Base-by-base conservation (phyloP, 768 basidiomycete genomes). In the Macrocybe gigantea region DNA sequence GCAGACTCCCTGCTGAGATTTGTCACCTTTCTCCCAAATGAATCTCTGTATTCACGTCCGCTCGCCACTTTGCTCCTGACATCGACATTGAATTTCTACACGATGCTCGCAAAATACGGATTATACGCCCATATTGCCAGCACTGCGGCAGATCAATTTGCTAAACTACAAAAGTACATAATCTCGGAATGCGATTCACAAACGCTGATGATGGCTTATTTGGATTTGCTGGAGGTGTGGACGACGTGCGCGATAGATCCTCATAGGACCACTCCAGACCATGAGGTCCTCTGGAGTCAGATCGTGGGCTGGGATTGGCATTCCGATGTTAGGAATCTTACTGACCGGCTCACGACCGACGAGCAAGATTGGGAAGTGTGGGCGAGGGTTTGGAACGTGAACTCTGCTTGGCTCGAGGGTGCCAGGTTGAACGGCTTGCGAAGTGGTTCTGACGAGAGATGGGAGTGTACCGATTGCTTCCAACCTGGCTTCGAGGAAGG, bases 251-350 rank as follows among this genome's bases (percentile, higher is more conserved):
- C 93, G 0, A 77, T 80, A n/a, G 88, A 98, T 58, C 94, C 95
- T 5, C 95, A 98, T 60, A 72, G 75, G 47, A 94, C 92, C 6
- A 86, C 82, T 2, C 92, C 92, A 0, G 74, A 72, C 6, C 95
- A 98, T 63, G 91, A 89, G 45, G 81, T 97, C 42, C 65, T 87
- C 7, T 98, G 95, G 94, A 89, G 84, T 47, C 90, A 93, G 57
- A 70, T 95, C 7, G 65, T 71, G n/a, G 82, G 79, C 2, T 88
- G 86, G 82, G 80, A 73, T 0, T 95, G 92, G 88, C 72, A 68
- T 12, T 71, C 73, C 0, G 81, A 85, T 31, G 55, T 83, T 6
- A 57, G 75, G n/a, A 67, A 66, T 41, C 50, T 76, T 48, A 59
- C 67, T 47, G 55, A 57, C 3, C 54, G 59, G 38, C 42, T 84